Evolutionary conservation across 2,329 filamentous ascomycete genomes (phyloP).

Genomic region (Pyrenochaeta sp.): DNA sequence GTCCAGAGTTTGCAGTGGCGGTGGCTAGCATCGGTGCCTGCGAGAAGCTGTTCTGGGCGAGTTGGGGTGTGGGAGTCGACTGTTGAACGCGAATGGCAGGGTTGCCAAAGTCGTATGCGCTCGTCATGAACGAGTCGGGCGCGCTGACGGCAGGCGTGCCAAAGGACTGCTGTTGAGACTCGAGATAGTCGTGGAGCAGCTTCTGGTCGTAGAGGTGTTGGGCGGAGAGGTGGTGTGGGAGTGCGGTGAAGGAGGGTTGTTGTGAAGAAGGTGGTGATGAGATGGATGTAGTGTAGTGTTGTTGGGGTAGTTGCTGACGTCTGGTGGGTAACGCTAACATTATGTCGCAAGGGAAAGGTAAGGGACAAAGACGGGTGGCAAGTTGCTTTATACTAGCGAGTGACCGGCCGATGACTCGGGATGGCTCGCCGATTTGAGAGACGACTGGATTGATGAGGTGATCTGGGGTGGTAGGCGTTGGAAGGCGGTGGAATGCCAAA

Average conservation of each 20-base stretch:
- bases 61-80: constrained; percentile 49
- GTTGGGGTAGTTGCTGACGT: constrained; percentile 45
- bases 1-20: constrained; percentile 29
- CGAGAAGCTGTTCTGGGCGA: constrained; percentile 31
- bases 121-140: constrained; percentile 43
- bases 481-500: constrained; percentile 38
- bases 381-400: constrained; percentile 47
- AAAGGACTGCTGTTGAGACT: constrained; percentile 43
- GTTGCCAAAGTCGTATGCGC: constrained; percentile 43
- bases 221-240: constrained; percentile 31
- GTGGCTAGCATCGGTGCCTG: constrained; percentile 42
- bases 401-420: constrained; percentile 40
- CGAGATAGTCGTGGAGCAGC: constrained; percentile 47
- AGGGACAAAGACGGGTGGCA: constrained; percentile 45
- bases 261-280: constrained; percentile 42
- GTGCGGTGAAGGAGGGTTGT: constrained; percentile 36
- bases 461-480: constrained; percentile 33
- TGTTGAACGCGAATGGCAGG: constrained; percentile 51
- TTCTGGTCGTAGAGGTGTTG: constrained; percentile 42
- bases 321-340: constrained; percentile 48
- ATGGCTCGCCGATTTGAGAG: constrained; percentile 31
- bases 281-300: constrained; percentile 30
- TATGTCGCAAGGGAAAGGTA: constrained; percentile 40
- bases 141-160: constrained; percentile 19
- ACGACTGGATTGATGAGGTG: constrained; percentile 44